Base-by-base conservation (phyloP, 2,329 filamentous ascomycete genomes). In the Clarireedia hainanense region DNA sequence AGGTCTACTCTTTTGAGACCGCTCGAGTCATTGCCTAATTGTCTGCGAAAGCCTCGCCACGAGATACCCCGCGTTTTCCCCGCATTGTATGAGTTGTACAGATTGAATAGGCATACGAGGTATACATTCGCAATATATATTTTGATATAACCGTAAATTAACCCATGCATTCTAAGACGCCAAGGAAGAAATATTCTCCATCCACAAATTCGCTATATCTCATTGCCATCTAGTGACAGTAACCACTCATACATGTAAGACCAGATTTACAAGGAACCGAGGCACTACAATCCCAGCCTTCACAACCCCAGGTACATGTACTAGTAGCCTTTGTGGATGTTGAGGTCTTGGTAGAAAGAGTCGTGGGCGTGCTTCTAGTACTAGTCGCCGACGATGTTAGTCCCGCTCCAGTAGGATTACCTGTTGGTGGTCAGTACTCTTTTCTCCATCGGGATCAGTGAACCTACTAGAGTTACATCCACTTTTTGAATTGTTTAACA, bases 271-370 rank as follows among this genome's bases (percentile, higher is more conserved):
- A 56, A 27, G 50, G 55, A 47, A 24, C 37, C 4, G 9, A 23
- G 17, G 34, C 9, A 6, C 55, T 53, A 10, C 55, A 56, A 17
- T 56, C 55, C 55, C 55, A 56, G 14, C 55, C 50, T 10, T 26
- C 20, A 12, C 55, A 53, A 2, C 55, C 55, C 55, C 55, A 56
- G 40, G 50, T 56, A 24, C 55, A 56, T n/a, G n/a, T 10, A 12
- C 17, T 48, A 10, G 40, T 52, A 14, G 40, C 12, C 3, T 37
- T 52, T 10, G 47, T 36, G 7, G 40, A 34, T 10, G 48, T 52
- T 7, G 46, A 14, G n/a, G 24, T 50, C 14, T 39, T n/a, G 14
- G 52, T 54, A 10, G 45, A 37, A 34, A 48, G 23, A 10, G 34
- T 43, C 4, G 37, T 51, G n/a, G 53, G 20, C 27, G n/a, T 46